Conservation (phyloP, 2,329 filamentous ascomycete species). For the Didymella glomerata region DNA sequence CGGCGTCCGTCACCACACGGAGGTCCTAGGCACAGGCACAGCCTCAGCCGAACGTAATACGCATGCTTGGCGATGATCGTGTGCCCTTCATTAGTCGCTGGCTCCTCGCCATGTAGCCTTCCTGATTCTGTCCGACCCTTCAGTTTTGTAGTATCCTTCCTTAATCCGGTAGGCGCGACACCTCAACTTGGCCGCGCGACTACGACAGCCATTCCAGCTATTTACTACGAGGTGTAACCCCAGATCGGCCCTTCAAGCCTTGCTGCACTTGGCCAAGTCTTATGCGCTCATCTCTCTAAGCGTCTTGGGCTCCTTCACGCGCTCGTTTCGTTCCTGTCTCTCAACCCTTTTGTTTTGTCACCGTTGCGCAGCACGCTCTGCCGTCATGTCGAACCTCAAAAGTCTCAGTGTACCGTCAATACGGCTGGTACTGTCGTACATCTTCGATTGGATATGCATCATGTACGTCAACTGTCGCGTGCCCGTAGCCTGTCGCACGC, state of each 20-base stretch:
- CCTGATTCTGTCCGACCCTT: neutral
- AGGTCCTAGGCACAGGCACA: conserved; percentile 14
- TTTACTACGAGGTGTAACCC: neutral
- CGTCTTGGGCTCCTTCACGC: conserved; percentile 19
- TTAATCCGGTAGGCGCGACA: conserved; percentile 9
- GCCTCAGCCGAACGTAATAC: conserved; percentile 16
- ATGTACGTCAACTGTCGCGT: conserved; percentile 55
- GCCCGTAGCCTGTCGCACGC: neutral
- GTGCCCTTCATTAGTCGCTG: conserved; percentile 18
- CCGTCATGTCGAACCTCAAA: conserved; percentile 38
- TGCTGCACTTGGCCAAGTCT: conserved; percentile 16
- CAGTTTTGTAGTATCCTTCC: conserved; percentile 1
- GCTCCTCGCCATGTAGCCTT: neutral
- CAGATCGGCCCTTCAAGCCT: conserved; percentile 20
- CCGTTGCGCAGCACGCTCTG: conserved; percentile 17
- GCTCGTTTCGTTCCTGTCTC: conserved; percentile 17
- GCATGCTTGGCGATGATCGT: conserved; percentile 20
- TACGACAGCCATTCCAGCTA: conserved; percentile 1
- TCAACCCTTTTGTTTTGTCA: conserved; percentile 17
- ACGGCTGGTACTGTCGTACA: conserved; percentile 70
- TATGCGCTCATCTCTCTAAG: conserved; percentile 27
- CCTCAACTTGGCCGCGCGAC: conserved; percentile 9
- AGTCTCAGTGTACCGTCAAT: conserved; percentile 53
- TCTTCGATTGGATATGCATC: conserved; percentile 77
- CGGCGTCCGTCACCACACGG: conserved; percentile 14